Evolutionary conservation across 805 yeast genomes (phyloP), one percentile per base, ranked within the genome.

Genomic region (Alloascoidea africana): DNA sequence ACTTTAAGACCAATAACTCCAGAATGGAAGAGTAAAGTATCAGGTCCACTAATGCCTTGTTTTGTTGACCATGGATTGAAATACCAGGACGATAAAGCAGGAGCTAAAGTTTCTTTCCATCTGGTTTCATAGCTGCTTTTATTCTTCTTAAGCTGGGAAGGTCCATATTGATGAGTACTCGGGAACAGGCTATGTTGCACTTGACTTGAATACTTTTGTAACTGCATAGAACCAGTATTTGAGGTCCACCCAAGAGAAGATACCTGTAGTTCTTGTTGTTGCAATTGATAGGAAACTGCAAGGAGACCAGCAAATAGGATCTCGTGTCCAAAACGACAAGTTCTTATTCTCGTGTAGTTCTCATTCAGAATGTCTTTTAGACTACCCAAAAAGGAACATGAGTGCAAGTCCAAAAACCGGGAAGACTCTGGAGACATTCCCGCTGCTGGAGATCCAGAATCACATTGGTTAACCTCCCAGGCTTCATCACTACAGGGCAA

Each of bases 21-120:
- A 59, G 80, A 63, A 50, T 83, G 87, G 53, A 73, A 79, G 38
- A 76, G n/a, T 23, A 70, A 0, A 84, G 76, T 41, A 73, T 66
- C 42, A 72, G 73, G 53, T 8, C 14, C 13, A 35, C 39, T 41
- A 15, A 39, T 32, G 5, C 36, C 16, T 32, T 36, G 3, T 17
- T 15, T 5, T n/a, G 34, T 34, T 8, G 33, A 36, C 33, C 34
- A 23, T 27, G 38, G 39, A 18, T 46, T 35, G 34, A 50, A 53
- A 32, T 48, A 45, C 82, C 85, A 81, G 41, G 69, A 70, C 46
- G 84, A 82, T 46, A 80, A 65, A 2, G 89, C 83, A 32, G 71
- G 72, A 2, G 79, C 68, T 14, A 85, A 54, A 8, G 75, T 58
- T 41, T 78, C 84, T 48, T 81, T 71, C 94, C 94, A 84, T 34